Conservation (phyloP, 2,329 filamentous ascomycete genomes). For the Neofusicoccum cordaticola region DNA sequence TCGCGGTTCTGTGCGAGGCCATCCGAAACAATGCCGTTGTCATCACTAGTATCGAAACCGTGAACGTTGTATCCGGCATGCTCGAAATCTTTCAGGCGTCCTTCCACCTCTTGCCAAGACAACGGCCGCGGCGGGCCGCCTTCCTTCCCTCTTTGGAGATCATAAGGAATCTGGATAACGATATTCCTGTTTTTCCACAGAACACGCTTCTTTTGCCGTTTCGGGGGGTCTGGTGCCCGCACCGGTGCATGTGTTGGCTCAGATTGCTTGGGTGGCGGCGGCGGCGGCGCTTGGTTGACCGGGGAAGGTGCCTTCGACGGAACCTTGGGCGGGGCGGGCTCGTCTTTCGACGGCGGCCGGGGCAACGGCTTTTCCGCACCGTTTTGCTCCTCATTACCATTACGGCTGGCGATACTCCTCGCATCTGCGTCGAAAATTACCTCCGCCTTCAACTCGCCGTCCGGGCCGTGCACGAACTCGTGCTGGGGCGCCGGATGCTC, state of each 20-base stretch:
- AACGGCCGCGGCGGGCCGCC: constrained; percentile 44
- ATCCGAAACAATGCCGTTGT: constrained; percentile 22
- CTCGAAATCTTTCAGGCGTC: constrained; percentile 65
- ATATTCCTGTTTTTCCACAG: constrained; percentile 47
- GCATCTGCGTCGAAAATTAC: constrained; percentile 10
- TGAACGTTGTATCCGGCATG: constrained; percentile 65
- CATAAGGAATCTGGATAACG: constrained; percentile 43
- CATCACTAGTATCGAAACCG: constrained; percentile 64
- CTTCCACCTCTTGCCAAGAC: constrained; percentile 52
- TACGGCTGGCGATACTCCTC: constrained; percentile 9
- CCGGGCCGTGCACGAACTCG: background rate
- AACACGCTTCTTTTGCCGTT: constrained; percentile 39
- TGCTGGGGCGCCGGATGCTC: background rate
- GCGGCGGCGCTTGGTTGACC: constrained; percentile 19
- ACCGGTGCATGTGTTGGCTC: too few species aligned
- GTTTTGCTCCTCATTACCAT: background rate
- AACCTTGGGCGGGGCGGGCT: constrained; percentile 28
- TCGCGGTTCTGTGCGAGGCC: constrained; percentile 58
- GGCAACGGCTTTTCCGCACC: background rate
- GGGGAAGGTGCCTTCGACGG: constrained; percentile 19
- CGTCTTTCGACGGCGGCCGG: constrained; percentile 4
- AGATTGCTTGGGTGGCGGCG: constrained; percentile 23
- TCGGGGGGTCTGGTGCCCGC: background rate
- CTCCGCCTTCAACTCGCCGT: constrained; percentile 5
- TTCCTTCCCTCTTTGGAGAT: constrained; percentile 40